Conservation (phyloP, 2,329 filamentous ascomycete species). For the Xylaria arbuscula region DNA sequence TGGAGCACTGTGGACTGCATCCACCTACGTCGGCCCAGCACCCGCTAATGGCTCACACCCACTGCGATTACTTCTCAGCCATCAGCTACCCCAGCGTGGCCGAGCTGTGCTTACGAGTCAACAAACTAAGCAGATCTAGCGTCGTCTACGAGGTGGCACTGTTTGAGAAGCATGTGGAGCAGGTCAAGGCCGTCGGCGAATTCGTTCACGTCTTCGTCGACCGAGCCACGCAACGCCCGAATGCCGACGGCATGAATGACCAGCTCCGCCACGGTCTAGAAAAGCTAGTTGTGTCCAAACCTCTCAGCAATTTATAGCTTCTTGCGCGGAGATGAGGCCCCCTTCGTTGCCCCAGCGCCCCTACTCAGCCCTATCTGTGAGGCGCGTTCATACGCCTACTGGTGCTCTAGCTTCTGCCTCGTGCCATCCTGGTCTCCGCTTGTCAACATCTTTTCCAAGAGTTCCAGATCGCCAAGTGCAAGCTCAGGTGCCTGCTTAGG, state of each 20-base stretch:
- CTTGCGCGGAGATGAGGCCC: neutral
- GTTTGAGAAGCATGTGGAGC: slow-evolving; percentile 78
- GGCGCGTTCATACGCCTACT: slow-evolving; percentile 44
- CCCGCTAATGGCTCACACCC: slow-evolving; percentile 85
- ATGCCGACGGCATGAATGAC: slow-evolving; percentile 70
- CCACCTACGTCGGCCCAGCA: slow-evolving; percentile 78
- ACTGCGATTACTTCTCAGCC: slow-evolving; percentile 86
- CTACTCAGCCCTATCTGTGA: neutral
- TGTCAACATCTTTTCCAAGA: slow-evolving; percentile 64
- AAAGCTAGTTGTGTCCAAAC: slow-evolving; percentile 59
- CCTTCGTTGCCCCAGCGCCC: neutral
- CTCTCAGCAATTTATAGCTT: slow-evolving; percentile 45
- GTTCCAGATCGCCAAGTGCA: slow-evolving; percentile 70
- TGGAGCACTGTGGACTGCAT: slow-evolving; percentile 78
- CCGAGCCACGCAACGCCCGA: slow-evolving; percentile 75
- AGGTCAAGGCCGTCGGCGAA: slow-evolving; percentile 84
- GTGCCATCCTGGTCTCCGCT: slow-evolving; percentile 59
- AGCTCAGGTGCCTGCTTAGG: slow-evolving; percentile 65
- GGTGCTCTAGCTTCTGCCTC: slow-evolving; percentile 55
- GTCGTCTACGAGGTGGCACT: slow-evolving; percentile 91
- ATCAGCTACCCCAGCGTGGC: slow-evolving; percentile 84
- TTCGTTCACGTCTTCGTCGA: slow-evolving; percentile 93
- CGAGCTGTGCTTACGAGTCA: slow-evolving; percentile 83
- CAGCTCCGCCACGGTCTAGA: slow-evolving; percentile 69
- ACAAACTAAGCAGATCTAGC: slow-evolving; percentile 85